phyloP scores from a whole-genome alignment of 345 rosid genomes.

The Adansonia digitata region DNA sequence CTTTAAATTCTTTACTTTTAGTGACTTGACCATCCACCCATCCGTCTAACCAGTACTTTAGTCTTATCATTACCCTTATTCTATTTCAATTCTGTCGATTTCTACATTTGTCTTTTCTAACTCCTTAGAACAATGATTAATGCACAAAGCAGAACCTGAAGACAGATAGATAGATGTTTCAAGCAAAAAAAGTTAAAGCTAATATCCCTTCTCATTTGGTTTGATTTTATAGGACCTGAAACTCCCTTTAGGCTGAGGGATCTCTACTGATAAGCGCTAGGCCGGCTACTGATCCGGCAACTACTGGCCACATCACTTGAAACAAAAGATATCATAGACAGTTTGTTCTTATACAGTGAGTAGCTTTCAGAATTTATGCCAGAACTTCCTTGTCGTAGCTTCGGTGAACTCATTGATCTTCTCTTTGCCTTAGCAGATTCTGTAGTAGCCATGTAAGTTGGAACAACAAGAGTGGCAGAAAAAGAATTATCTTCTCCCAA shows the following conservation, averaged over 20 bases:
- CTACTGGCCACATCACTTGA: constrained; percentile 40
- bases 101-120: too few species aligned
- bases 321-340: constrained; percentile 36
- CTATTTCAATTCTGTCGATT: too few species aligned
- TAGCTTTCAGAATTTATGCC: constrained; percentile 76
- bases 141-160: too few species aligned
- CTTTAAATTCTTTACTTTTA: too few species aligned
- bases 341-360: constrained; percentile 68
- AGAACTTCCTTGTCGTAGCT: constrained; percentile 48
- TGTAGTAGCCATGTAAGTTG: constrained; percentile 90
- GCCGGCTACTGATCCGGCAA: constrained; percentile 29
- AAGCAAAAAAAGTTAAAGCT: constrained; percentile 52
- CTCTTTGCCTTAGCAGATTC: constrained; percentile 82
- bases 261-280: constrained; percentile 53
- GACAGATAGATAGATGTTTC: too few species aligned
- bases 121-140: too few species aligned
- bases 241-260: constrained; percentile 69
- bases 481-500: constrained; percentile 54
- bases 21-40: too few species aligned
- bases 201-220: constrained; percentile 37
- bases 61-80: too few species aligned
- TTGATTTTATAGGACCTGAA: constrained; percentile 49
- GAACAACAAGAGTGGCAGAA: constrained; percentile 35
- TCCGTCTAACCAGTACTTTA: too few species aligned
- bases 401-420: constrained; percentile 72